phyloP scores from a whole-genome alignment of 495 filamentous ascomycete genomes.

The Tuber brumale region DNA sequence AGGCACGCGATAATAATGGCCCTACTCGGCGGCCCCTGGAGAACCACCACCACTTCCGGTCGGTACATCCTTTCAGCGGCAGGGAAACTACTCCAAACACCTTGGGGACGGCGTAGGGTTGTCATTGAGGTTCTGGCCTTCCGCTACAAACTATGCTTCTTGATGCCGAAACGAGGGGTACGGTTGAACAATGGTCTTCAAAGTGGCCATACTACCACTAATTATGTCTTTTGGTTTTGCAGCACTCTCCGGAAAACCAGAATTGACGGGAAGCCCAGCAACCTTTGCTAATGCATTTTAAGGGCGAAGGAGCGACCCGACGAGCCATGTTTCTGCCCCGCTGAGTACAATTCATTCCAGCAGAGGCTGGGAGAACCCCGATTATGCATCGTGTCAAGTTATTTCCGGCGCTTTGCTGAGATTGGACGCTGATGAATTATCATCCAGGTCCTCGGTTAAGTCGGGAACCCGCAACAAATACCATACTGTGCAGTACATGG shows the following conservation, averaged over 20 bases:
- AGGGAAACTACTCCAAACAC: conserved; percentile 51
- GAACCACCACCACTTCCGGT: conserved; percentile 64
- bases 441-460: conserved; percentile 55
- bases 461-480: conserved; percentile 56
- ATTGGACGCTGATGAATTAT: not conserved
- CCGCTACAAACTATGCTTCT: conserved; percentile 56
- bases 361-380: conserved; percentile 37
- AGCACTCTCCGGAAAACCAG: conserved; percentile 53
- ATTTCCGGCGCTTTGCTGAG: conserved; percentile 2
- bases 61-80: conserved; percentile 62
- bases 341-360: conserved; percentile 51
- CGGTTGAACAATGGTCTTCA: conserved; percentile 60
- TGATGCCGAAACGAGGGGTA: conserved; percentile 62
- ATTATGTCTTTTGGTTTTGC: conserved; percentile 62
- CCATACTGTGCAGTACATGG: conserved; percentile 59
- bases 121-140: conserved; percentile 60
- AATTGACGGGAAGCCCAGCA: conserved; percentile 52
- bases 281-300: conserved; percentile 61
- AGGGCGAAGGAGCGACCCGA: conserved; percentile 33
- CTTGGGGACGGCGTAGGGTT: conserved; percentile 59
- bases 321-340: conserved; percentile 49
- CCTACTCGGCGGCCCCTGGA: conserved; percentile 48
- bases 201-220: conserved; percentile 60
- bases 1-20: conserved; percentile 58
- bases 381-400: conserved; percentile 27